A percentile compares a stretch with the other conserved stretches of the same genome.
These are phyloP conservation scores for Phytophthora sp. DNA, from an alignment of 352 stramenopile species.

Conservation along the genomic window DNA sequence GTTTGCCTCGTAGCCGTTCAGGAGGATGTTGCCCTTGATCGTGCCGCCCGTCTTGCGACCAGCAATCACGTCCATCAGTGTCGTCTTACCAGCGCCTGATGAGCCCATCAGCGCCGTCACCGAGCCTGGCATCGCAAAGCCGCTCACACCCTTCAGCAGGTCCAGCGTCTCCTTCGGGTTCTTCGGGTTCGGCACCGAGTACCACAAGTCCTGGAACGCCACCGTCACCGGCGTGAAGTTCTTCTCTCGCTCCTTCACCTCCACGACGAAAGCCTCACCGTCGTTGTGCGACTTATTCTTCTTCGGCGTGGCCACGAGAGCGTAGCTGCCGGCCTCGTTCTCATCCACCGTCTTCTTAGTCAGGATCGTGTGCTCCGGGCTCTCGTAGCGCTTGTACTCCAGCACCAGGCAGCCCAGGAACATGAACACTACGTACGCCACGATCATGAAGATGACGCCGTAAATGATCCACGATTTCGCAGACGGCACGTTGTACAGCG, in stretches of 20 bases:
- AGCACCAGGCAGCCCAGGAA: slow-evolving; percentile 3
- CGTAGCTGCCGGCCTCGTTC: slow-evolving; percentile 6
- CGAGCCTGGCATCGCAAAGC: slow-evolving; percentile 47
- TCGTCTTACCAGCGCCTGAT: slow-evolving; percentile 80
- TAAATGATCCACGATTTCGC: background rate
- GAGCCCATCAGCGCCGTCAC: slow-evolving; percentile 91
- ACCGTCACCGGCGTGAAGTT: slow-evolving; percentile 41
- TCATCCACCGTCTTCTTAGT: background rate
- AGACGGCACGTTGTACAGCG: slow-evolving; percentile 24
- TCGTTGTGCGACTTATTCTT: slow-evolving; percentile 2
- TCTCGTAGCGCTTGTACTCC: slow-evolving; percentile 3
- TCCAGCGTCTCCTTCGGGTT: slow-evolving; percentile 52
- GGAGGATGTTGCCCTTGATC: slow-evolving; percentile 57
- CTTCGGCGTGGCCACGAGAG: slow-evolving; percentile 8
- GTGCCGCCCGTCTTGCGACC: slow-evolving; percentile 70
- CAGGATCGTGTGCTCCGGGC: background rate
- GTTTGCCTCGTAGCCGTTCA: slow-evolving; percentile 42
- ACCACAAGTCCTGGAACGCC: slow-evolving; percentile 43
- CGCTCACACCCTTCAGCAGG: slow-evolving; percentile 62
- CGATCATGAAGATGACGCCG: slow-evolving; percentile 16
- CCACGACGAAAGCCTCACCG: background rate
- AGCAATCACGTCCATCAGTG: slow-evolving; percentile 93
- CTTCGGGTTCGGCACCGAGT: slow-evolving; percentile 39
- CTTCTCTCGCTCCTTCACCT: slow-evolving; percentile 26
- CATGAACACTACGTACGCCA: slow-evolving; percentile 7